Base-by-base conservation (phyloP, 805 yeast species). In the Zygotorulaspora danielsina region DNA sequence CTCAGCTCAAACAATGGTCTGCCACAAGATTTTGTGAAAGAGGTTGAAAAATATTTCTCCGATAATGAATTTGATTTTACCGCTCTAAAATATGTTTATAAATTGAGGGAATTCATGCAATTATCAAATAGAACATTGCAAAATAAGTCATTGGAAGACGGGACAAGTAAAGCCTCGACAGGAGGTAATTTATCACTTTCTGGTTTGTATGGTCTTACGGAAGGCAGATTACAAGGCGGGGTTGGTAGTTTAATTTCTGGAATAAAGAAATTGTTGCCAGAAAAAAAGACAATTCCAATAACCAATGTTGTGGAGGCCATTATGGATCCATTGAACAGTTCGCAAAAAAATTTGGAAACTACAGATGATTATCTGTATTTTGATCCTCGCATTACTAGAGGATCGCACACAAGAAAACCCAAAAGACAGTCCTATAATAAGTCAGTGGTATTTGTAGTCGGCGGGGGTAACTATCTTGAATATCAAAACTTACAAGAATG, bases 391-490 rank as follows among this genome's bases (percentile, higher is more conserved):
- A 66, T 75, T 33, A 80, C 86, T 2, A 75, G 97, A 49, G 97
- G 97, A 3, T 82, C 94, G 5, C 89, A 83, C 53, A 79, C 95
- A 3, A 79, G 83, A 52, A 90, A 89, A 25, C 97, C 97, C 26
- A 83, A 79, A 61, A 78, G 95, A 56, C 84, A 81, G 50, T 69
- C 81, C 8, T 87, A 85, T 61, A 79, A 78, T 43, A 93, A 87
- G 50, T 78, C 94, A 1, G 67, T 86, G 35, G 95, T 93, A 15
- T 93, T 93, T 61, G 86, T 89, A 37, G 89, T 93, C 40, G 99
- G 98, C 18, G 98, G 98, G 24, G 97, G 97, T 34, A 89, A 86
- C 63, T 93, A 88, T 59, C 67, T 85, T 46, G 99, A 93, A 66
- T 93, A 90, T 59, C 94, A 89, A 44, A 90, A 90, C 56, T 73